Evolutionary conservation across 192 early-diverging fungal genomes (phyloP).

Genomic region (Coemansia sp.): DNA sequence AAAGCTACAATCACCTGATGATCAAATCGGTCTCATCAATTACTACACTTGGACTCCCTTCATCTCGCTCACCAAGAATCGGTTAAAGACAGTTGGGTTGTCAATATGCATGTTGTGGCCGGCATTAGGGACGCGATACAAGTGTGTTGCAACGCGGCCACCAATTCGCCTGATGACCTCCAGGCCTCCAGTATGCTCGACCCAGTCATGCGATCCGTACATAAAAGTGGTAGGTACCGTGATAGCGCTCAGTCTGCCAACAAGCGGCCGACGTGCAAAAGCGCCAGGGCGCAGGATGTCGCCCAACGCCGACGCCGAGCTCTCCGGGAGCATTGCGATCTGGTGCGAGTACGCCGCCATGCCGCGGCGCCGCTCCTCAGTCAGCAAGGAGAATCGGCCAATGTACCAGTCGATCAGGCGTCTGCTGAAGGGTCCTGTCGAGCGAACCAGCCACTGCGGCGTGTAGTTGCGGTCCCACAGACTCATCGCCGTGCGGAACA

Average conservation of each 20-base stretch:
- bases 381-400: constrained; percentile 69
- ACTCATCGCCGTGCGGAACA: constrained; percentile 40
- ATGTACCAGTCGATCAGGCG: constrained; percentile 59
- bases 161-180: constrained; percentile 63
- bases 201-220: constrained; percentile 88
- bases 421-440: constrained; percentile 78
- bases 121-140: constrained; percentile 58
- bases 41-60: not conserved
- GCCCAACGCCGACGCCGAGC: constrained; percentile 83
- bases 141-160: constrained; percentile 53
- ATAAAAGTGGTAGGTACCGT: constrained; percentile 78
- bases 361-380: constrained; percentile 65
- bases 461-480: constrained; percentile 83
- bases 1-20: not conserved
- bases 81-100: constrained; percentile 77
- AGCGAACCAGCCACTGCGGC: constrained; percentile 79
- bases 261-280: constrained; percentile 77
- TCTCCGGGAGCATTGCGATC: constrained; percentile 74
- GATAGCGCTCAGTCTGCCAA: constrained; percentile 64
- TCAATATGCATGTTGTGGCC: constrained; percentile 91
- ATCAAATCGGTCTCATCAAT: not conserved
- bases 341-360: constrained; percentile 85
- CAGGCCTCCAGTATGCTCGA: constrained; percentile 79
- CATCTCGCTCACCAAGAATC: constrained; percentile 62
- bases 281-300: constrained; percentile 81